A percentile compares a stretch with the other conserved stretches of the same genome.
These are phyloP conservation scores for Sclerotinia trifoliorum DNA, from an alignment of 2,329 filamentous ascomycete genomes.

Conservation along the genomic window DNA sequence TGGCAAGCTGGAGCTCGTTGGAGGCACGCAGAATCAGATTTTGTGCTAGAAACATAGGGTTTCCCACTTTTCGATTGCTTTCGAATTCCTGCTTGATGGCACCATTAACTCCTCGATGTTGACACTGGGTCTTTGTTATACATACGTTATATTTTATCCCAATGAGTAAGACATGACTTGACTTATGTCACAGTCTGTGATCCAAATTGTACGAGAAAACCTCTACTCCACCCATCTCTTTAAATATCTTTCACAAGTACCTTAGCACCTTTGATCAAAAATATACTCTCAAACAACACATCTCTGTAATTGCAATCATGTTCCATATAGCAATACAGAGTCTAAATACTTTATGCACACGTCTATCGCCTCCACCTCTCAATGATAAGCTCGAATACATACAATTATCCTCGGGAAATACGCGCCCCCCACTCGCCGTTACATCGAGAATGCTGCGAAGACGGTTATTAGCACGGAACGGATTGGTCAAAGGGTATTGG, in stretches of 20 bases:
- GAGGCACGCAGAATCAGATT: background rate
- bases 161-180: background rate
- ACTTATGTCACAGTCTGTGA: background rate
- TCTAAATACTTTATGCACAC: background rate
- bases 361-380: background rate
- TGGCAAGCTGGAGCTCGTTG: slow-evolving; percentile 13
- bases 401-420: background rate
- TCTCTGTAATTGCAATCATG: background rate
- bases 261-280: background rate
- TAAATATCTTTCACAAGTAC: background rate
- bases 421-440: background rate
- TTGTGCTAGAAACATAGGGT: background rate
- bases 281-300: background rate
- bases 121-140: background rate
- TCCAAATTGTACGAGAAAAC: background rate
- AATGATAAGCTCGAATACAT: background rate
- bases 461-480: background rate
- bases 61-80: background rate
- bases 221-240: background rate
- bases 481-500: background rate
- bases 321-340: slow-evolving; percentile 1
- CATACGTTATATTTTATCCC: background rate
- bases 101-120: background rate
- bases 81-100: background rate
- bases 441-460: background rate